Base-by-base conservation (phyloP, 2,329 filamentous ascomycete genomes). In the Cladorrhinum sp. region DNA sequence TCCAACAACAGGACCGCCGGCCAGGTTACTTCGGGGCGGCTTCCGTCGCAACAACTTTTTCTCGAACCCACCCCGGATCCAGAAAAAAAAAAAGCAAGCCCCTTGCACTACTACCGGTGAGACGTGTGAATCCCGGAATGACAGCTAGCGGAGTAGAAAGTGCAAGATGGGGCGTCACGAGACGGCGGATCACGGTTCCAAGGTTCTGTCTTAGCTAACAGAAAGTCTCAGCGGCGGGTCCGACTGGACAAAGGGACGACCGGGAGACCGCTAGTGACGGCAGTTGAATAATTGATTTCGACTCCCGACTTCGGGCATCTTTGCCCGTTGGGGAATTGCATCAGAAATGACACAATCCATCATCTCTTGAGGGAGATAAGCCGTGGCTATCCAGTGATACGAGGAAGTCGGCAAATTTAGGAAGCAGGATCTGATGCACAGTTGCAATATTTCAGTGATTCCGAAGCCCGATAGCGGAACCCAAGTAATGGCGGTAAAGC, bases 201-300 rank as follows among this genome's bases (percentile, higher is more conserved):
- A 55, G 20, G 12, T 24, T 57, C 61, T 56, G 30, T 65, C 57
- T 67, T 68, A 67, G 62, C 64, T 68, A 66, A 69, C 50, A 69
- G 65, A 68, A 69, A 65, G 65, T 59, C 57, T 59, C 65, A 62
- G 65, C 58, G 57, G 59, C 62, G 61, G 53, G 63, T 58, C 57
- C 60, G 60, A 67, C 65, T 56, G 61, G 62, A 61, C 55, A 63
- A 65, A 64, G 61, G 26, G 54, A 26, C 8, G 39, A 21, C 51
- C 26, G 18, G 49, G 24, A 23, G 21, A 23, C 49, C 21, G 21
- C 50, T 30, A 46, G 42, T 21, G n/a, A 46, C 42, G 42, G 42
- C 42, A 46, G 42, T 46, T 46, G 42, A 46, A 46, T 46, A 46
- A 46, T 53, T 26, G 62, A 33, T 21, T 28, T n/a, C 42, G 52